Base-by-base conservation (phyloP, 352 stramenopile genomes). In the Globisporangium uncinulatum region DNA sequence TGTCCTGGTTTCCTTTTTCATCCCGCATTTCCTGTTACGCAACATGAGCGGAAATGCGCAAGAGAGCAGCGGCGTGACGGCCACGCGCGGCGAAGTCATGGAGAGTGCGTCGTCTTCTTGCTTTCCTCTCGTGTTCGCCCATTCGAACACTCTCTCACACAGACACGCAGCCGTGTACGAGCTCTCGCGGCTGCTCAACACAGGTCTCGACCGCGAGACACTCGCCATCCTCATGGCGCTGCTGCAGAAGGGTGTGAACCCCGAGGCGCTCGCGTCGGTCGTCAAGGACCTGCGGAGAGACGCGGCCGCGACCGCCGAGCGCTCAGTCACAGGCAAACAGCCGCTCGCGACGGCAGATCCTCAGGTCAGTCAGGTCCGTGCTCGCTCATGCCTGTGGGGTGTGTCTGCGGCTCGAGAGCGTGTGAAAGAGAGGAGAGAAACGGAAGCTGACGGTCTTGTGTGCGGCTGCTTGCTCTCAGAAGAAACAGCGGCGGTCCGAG, bases 181-280 rank as follows among this genome's bases (percentile, higher is more conserved):
- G 71, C 81, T 97, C 21, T 96, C 87, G 41, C 85, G 74, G 17
- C 73, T 97, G 61, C 74, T 97, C 36, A 94, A 97, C 66, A 97
- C 89, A 21, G 89, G 89, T 0, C 69, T 97, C 37, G 87, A 97
- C 61, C 83, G 82, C 46, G 84, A 97, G 65, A 95, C 86, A 29
- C 70, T 97, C 44, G 74, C 71, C 56, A 93, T 96, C 62, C 70
- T 97, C 57, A 80, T 97, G 63, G 73, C 83, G 48, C 74, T 97
- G 21, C 73, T 94, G 51, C 82, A 97, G 63, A 92, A 89, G 54
- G 89, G 89, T 57, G 88, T 96, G 24, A 95, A 96, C 69, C 89
- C 89, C 0, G 89, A 97, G 56, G 86, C 86, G 29, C 69, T 97
- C 8, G 89, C 89, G 21, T 70, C 76, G 32, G 87, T 96, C 15